Evolutionary conservation across 352 stramenopile species (phyloP), one percentile per base, ranked within the genome.

Genomic region (Phytopythium oedochilum): DNA sequence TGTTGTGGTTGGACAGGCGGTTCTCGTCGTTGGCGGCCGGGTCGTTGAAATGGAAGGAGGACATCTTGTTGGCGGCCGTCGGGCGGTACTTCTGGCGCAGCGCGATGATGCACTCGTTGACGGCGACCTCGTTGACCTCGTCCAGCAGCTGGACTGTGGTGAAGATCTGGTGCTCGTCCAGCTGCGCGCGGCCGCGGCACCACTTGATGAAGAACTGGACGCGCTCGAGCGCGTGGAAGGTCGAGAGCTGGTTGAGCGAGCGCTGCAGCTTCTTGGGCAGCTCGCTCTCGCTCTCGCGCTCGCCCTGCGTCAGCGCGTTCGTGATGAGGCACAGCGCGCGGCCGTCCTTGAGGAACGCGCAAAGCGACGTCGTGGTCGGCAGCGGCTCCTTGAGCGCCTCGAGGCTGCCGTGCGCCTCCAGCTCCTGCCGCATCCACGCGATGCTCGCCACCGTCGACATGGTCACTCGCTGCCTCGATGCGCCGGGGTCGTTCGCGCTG

Each of bases 191-290:
- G 7, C 66, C 51, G 53, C 84, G 79, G 31, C 79, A 89, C 84
- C 84, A 94, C 43, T 84, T 84, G 66, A 94, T 83, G 57, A 92
- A 94, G 60, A 87, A 90, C 59, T 90, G 81, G n/a, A 94, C 73
- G 53, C 84, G 80, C 55, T 94, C 84, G 26, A 94, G 68, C 34
- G 78, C 69, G 70, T 94, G 78, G 67, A 92, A 94, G 35, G 83
- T 92, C 54, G 79, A 78, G 18, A 73, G 64, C 57, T 91, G 74
- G 51, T 78, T 71, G 28, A 90, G 66, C 35, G 79, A 81, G 22
- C 78, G 78, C 60, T 86, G 71, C 52, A 90, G 66, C 34, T 87
- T 84, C 69, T 88, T 92, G 44, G 78, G 76, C 38, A 91, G 55
- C 38, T 78, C 62, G 26, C 68, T 51, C 39, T 64, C 52, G 25